Conservation (phyloP, 2,329 filamentous ascomycete genomes). For the Coniochaeta prunicola region DNA sequence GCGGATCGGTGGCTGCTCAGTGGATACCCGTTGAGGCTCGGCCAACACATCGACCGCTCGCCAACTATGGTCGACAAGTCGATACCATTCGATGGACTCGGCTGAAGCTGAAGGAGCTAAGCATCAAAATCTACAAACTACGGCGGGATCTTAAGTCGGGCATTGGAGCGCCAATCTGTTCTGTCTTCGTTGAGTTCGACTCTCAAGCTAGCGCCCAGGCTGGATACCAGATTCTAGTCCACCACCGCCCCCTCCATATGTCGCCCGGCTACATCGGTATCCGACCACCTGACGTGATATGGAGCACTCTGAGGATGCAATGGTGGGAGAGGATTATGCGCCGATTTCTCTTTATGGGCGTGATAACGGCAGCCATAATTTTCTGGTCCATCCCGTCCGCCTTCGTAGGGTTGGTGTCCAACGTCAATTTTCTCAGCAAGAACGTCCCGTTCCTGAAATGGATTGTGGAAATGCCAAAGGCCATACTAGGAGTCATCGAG, state of each 20-base stretch:
- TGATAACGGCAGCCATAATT: constrained; percentile 67
- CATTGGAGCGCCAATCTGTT: constrained; percentile 55
- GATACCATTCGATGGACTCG: constrained; percentile 86
- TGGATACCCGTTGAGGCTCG: constrained; percentile 63
- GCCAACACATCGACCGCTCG: constrained; percentile 59
- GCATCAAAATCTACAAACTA: constrained; percentile 30
- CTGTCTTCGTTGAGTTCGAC: constrained; percentile 90
- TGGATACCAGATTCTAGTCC: constrained; percentile 75
- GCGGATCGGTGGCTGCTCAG: constrained; percentile 53
- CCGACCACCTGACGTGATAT: constrained; percentile 74
- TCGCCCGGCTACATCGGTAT: constrained; percentile 78
- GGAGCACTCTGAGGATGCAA: constrained; percentile 62
- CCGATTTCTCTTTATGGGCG: constrained; percentile 53
- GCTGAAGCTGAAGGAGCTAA: constrained; percentile 45
- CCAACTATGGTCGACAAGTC: constrained; percentile 65
- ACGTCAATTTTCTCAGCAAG: constrained; percentile 64
- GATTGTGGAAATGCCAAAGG: constrained; percentile 60
- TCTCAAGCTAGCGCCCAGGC: constrained; percentile 76
- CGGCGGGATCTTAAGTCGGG: constrained; percentile 55
- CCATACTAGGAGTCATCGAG: constrained; percentile 71
- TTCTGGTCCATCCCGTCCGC: constrained; percentile 79
- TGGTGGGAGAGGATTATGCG: constrained; percentile 75
- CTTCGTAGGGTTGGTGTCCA: constrained; percentile 77
- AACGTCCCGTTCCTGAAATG: constrained; percentile 64
- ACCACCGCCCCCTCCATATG: constrained; percentile 79